Base-by-base conservation (phyloP, 2,329 filamentous ascomycete species). In the Sporothrix brunneoviolacea region DNA sequence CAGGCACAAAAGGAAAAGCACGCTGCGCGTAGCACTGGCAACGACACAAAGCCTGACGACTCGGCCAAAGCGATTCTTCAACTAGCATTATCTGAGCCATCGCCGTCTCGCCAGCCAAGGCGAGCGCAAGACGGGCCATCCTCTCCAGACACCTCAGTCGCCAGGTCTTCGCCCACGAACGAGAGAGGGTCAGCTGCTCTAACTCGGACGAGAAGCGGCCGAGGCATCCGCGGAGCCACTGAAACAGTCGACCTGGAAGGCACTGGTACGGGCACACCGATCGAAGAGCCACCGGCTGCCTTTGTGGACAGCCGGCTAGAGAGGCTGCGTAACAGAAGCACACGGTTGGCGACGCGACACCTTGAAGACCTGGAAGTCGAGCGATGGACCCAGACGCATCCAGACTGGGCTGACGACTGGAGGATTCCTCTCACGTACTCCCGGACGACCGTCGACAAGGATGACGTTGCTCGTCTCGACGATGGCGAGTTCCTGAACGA, bases 401-500 rank as follows among this genome's bases (percentile, higher is more conserved):
- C 68, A 7, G 64, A 64, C 3, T 84, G 81, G 81, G 64, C 64
- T 30, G 65, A 65, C 15, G 53, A 66, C 0, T 84, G 80, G 80
- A 68, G 72, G 15, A 71, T 71, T 44, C 76, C 84, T 2, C 70
- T 91, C 2, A 70, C 81, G 2, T 89, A 80, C 61, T 82, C 79
- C 44, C 76, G 82, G 54, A 80, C 83, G 1, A 80, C 76, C 1
- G 80, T 93, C 1, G 79, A 87, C 51, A 81, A 77, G 54, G 71
- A 77, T n/a, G 88, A 93, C 61, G 82, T 97, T 30, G 69, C 75
- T 18, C 77, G 88, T 37, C 76, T 98, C 3, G 84, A 95, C 54
- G 87, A 94, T 55, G 87, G 83, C 12, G 80, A 95, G 58, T 95
- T 86, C 53, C 69, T 98, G 38, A 98, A 98, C 62, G 93, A 98